phyloP scores from a whole-genome alignment of 164 flowering plant genomes.

The Houttuynia cordata region DNA sequence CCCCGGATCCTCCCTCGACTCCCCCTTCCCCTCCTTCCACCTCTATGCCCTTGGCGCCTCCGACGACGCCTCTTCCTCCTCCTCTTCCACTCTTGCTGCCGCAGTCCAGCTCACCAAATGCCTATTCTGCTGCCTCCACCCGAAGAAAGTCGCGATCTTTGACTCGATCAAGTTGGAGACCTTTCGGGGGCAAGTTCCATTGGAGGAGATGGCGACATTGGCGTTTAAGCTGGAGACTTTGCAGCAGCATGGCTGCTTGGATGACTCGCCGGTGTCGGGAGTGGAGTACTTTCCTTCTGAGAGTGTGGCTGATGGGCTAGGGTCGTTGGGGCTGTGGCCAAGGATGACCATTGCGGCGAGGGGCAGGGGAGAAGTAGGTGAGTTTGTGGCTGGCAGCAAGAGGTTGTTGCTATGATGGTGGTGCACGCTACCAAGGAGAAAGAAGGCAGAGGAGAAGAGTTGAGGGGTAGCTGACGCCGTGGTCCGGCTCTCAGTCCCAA shows the following conservation, averaged over 20 bases:
- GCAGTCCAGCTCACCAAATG: slow-evolving; percentile 5
- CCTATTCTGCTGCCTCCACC: slow-evolving; percentile 3
- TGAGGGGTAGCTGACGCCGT: neutral
- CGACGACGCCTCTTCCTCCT: no score
- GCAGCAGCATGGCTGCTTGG: slow-evolving; percentile 7
- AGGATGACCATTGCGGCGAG: no score
- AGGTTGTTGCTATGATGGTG: no score
- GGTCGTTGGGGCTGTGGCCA: no score
- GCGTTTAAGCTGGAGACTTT: slow-evolving; percentile 12
- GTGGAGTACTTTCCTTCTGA: slow-evolving; percentile 12
- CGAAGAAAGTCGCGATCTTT: slow-evolving; percentile 6
- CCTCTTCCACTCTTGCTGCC: slow-evolving; percentile 2
- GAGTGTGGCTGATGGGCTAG: slow-evolving; percentile 11
- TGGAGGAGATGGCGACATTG: slow-evolving; percentile 6
- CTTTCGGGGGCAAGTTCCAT: slow-evolving; percentile 8
- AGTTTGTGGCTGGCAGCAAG: no score
- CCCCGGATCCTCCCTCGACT: slow-evolving; percentile 2
- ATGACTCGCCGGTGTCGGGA: neutral
- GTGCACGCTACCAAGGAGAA: no score
- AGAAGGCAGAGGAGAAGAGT: no score
- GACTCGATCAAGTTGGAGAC: slow-evolving; percentile 10
- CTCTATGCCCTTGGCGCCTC: slow-evolving; percentile 1
- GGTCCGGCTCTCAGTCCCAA: slow-evolving; percentile 6
- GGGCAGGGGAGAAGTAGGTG: no score
- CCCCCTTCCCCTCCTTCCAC: slow-evolving; percentile 9